phyloP scores from a whole-genome alignment of 1,139 yeast genomes.

The Yamadazyma sp. region DNA sequence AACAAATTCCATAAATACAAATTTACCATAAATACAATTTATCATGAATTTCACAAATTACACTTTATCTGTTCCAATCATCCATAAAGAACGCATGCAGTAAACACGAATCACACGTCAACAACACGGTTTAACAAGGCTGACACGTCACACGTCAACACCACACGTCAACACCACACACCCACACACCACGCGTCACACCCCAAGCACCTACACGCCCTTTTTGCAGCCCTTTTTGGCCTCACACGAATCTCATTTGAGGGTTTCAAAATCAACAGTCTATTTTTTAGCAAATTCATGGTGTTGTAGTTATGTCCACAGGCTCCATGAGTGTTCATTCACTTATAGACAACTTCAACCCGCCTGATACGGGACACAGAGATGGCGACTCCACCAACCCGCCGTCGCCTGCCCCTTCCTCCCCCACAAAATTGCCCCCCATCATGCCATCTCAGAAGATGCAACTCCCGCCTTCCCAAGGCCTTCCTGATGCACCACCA shows the following conservation, averaged over 20 bases:
- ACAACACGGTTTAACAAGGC: no score
- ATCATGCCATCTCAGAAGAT: conserved; percentile 1
- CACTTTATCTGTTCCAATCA: no score
- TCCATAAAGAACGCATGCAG: no score
- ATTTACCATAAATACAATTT: no score
- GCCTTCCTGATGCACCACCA: not conserved
- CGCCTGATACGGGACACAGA: conserved; percentile 2
- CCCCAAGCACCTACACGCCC: not conserved
- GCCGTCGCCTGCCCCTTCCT: conserved; percentile 3
- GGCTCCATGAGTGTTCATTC: conserved; percentile 30
- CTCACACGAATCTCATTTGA: conserved; percentile 3
- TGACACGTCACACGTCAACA: no score
- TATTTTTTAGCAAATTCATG: not conserved
- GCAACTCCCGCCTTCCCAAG: not conserved
- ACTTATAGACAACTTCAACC: conserved; percentile 22
- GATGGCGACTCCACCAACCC: conserved; percentile 2
- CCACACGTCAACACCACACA: not conserved
- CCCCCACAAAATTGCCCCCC: conserved; percentile 1
- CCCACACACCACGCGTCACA: not conserved
- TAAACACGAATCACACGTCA: no score
- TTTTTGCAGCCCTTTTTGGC: conserved; percentile 1
- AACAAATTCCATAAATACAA: no score
- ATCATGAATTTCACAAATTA: no score
- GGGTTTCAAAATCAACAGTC: not conserved
- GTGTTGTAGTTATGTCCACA: conserved; percentile 6